Conservation (phyloP, 139 green algal genomes). For the Picochlorum sp. region DNA sequence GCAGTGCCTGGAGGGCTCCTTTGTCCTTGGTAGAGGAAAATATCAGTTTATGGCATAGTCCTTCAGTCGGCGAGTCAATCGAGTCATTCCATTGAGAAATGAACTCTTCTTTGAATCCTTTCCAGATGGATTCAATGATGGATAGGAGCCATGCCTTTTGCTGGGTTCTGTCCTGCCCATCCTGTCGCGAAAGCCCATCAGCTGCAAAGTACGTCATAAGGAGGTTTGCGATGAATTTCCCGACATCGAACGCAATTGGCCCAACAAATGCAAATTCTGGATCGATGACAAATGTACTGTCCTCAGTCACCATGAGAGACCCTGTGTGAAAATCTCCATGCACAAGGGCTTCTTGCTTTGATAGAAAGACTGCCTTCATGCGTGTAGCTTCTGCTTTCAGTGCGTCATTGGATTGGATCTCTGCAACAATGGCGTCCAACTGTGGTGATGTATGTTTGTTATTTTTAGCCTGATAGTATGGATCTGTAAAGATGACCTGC, state of each 20-base stretch:
- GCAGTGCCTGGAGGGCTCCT: conserved; percentile 21
- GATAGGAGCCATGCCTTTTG: conserved; percentile 59
- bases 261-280: conserved; percentile 94
- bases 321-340: conserved; percentile 97
- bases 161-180: conserved; percentile 11
- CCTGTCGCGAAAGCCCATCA: not conserved
- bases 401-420: conserved; percentile 53
- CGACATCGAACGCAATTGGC: conserved; percentile 94
- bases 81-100: conserved; percentile 44
- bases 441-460: conserved; percentile 77
- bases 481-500: conserved; percentile 94
- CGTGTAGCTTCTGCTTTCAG: conserved; percentile 52
- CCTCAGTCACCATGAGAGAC: conserved; percentile 76
- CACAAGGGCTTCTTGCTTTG: conserved; percentile 72
- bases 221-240: conserved; percentile 89
- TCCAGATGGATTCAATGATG: conserved; percentile 47
- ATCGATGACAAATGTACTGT: conserved; percentile 69
- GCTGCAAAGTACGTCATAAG: conserved; percentile 81
- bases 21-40: conserved; percentile 19
- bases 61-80: conserved; percentile 14
- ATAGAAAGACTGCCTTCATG: conserved; percentile 78
- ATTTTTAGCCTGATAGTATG: conserved; percentile 55
- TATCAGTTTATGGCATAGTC: conserved; percentile 36
- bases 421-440: conserved; percentile 63
- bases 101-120: conserved; percentile 58